Base-by-base conservation (phyloP, 108 stramenopile species). In the Stephanodiscus triporus region DNA sequence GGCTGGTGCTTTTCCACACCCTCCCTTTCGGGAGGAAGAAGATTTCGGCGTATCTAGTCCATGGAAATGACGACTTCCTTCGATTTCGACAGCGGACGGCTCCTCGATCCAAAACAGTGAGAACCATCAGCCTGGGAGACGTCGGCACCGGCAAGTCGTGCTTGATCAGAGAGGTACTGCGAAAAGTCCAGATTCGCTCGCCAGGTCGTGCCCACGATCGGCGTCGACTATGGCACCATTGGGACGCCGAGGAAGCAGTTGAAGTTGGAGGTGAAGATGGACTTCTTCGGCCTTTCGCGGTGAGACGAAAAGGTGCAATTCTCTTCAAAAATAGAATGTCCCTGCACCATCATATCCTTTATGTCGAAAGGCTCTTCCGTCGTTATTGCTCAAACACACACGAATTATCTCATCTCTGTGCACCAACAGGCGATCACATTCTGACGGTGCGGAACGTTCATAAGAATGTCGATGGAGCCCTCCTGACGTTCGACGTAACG, bases 151-250 rank as follows among this genome's bases (percentile, higher is more conserved):
- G 92, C 23, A 94, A 94, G 61, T 84, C 82, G 68, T 94, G 92
- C 74, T 53, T 94, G 3, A 85, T 94, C 32, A 94, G n/a, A 94
- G 71, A 85, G 88, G 9, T 91, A 85, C 63, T 94, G 92, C 80
- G 92, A 94, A 62, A 84, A 67, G 70, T 63, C 45, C 57, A 66
- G 86, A 32, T 91, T 91, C 61, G 87, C 87, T n/a, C 1, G 49
- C 70, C 13, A 91, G 86, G 69, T 90, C 91, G 48, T 91, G 13
- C 73, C 83, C 6, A 94, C 92, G 0, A 89, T 94, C 45, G 92
- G 92, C 29, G 87, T 91, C n/a, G 92, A 94, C 34, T 94, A 91
- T 49, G 92, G 92, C 11, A 89, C 90, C 24, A 91, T 90, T 60
- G 56, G 86, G n/a, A 78, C 88, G 20, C 51, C 66, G 27, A 72